Evolutionary conservation across 345 rosid species (phyloP).

Genomic region (Salix purpurea): DNA sequence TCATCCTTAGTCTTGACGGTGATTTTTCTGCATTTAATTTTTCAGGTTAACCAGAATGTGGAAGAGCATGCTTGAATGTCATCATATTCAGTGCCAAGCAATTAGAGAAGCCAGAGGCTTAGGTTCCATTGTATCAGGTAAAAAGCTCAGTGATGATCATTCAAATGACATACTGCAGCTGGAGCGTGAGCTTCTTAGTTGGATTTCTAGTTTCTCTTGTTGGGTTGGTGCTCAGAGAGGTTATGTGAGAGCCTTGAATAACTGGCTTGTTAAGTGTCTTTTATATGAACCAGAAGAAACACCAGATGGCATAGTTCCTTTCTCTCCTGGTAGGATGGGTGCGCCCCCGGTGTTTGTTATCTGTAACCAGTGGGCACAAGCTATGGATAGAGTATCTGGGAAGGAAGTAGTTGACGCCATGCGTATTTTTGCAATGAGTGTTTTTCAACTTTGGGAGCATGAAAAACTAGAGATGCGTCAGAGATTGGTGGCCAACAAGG

Average conservation of each 20-base stretch:
- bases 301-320: slow-evolving; percentile 76
- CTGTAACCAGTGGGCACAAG: slow-evolving; percentile 94
- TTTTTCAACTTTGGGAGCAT: slow-evolving; percentile 79
- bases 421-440: slow-evolving; percentile 54
- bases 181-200: slow-evolving; percentile 70
- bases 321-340: slow-evolving; percentile 90
- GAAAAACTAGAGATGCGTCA: slow-evolving; percentile 53
- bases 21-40: slow-evolving; percentile 12
- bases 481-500: slow-evolving; percentile 50
- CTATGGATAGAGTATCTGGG: slow-evolving; percentile 72
- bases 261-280: slow-evolving; percentile 83
- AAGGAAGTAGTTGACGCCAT: slow-evolving; percentile 78
- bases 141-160: slow-evolving; percentile 58
- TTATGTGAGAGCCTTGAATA: slow-evolving; percentile 65
- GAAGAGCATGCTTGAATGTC: slow-evolving; percentile 89
- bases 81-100: slow-evolving; percentile 66
- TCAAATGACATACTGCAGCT: slow-evolving; percentile 64
- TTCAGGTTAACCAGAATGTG: slow-evolving; percentile 89
- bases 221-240: slow-evolving; percentile 86
- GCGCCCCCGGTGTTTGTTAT: slow-evolving; percentile 91
- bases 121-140: slow-evolving; percentile 56
- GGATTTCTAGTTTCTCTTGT: slow-evolving; percentile 63
- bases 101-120: slow-evolving; percentile 65
- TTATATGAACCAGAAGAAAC: slow-evolving; percentile 88
- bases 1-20: slow-evolving; percentile 6